Conservation (phyloP, 2,329 filamentous ascomycete genomes). For the Metarhizium brunneum region DNA sequence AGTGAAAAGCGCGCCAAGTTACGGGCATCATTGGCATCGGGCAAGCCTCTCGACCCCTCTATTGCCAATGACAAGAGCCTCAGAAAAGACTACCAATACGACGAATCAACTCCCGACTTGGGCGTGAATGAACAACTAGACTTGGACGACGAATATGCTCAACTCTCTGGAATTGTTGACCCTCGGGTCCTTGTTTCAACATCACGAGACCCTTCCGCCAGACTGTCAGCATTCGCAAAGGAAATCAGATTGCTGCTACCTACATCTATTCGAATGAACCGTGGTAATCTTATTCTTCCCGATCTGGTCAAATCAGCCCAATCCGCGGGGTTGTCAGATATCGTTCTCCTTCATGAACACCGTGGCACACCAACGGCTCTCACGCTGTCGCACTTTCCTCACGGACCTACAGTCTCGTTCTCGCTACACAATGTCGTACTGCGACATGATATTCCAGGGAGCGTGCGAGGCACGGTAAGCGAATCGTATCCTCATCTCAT, state of each 20-base stretch:
- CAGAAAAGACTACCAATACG: conserved; percentile 84
- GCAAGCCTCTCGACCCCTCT: conserved; percentile 71
- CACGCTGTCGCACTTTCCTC: conserved; percentile 78
- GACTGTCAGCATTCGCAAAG: conserved; percentile 84
- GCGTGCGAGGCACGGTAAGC: conserved; percentile 75
- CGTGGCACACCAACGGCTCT: conserved; percentile 85
- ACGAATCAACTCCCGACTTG: conserved; percentile 68
- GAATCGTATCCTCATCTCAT: conserved; percentile 92
- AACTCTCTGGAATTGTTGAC: conserved; percentile 85
- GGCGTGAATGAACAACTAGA: conserved; percentile 60
- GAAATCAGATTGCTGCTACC: conserved; percentile 79
- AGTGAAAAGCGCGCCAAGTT: conserved; percentile 84
- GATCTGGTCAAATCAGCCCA: conserved; percentile 79
- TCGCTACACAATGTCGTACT: conserved; percentile 88
- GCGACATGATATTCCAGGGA: conserved; percentile 85
- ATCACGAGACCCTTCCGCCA: conserved; percentile 74
- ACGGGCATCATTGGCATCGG: conserved; percentile 76
- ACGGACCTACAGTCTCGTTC: conserved; percentile 73
- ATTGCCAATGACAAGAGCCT: conserved; percentile 82
- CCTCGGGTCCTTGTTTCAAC: conserved; percentile 86
- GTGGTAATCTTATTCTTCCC: conserved; percentile 80
- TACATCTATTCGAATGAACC: conserved; percentile 79
- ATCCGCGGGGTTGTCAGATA: conserved; percentile 69
- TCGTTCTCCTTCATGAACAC: conserved; percentile 85
- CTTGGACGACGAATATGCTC: conserved; percentile 81